A percentile compares a stretch with the other conserved stretches of the same genome.
These are phyloP conservation scores for Scedosporium minutisporum DNA, from an alignment of 2,329 filamentous ascomycete species.

Conservation along the genomic window DNA sequence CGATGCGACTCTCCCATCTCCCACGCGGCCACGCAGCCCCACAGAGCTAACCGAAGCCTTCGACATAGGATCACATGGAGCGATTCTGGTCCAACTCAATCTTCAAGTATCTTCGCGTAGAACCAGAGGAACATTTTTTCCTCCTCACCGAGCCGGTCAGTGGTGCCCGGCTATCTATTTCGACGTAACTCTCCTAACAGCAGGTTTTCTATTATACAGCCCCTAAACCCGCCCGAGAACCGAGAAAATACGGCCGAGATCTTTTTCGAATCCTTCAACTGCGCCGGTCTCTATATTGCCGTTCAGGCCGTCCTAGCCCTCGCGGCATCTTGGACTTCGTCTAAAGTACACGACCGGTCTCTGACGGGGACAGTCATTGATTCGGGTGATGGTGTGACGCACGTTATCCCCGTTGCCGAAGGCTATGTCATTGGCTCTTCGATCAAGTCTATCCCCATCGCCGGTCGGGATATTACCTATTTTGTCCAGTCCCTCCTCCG, in stretches of 20 bases:
- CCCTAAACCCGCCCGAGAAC: constrained; percentile 95
- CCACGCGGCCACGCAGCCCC: not conserved
- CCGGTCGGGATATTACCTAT: constrained; percentile 95
- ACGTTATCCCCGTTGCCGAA: constrained; percentile 97
- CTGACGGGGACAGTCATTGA: constrained; percentile 97
- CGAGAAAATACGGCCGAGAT: constrained; percentile 98
- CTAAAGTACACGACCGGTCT: constrained; percentile 92
- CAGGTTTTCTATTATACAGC: constrained; percentile 37
- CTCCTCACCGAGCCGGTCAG: constrained; percentile 90
- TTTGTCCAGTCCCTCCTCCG: constrained; percentile 94
- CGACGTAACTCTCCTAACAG: not conserved
- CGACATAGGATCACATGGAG: constrained; percentile 85
- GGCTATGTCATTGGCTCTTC: constrained; percentile 98
- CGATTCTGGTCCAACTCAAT: constrained; percentile 99
- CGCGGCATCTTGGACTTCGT: constrained; percentile 96
- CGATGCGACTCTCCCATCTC: not conserved
- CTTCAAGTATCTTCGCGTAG: constrained; percentile 97
- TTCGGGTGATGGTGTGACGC: constrained; percentile 95
- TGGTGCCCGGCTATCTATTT: constrained; percentile 7
- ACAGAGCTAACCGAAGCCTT: not conserved
- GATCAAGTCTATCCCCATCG: constrained; percentile 98
- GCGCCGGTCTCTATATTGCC: constrained; percentile 95
- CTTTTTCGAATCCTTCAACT: constrained; percentile 99
- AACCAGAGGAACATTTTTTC: constrained; percentile 98
- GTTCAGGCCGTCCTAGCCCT: constrained; percentile 95